Evolutionary conservation across 306 rosid species (phyloP).

Genomic region (Glycine latifolia): DNA sequence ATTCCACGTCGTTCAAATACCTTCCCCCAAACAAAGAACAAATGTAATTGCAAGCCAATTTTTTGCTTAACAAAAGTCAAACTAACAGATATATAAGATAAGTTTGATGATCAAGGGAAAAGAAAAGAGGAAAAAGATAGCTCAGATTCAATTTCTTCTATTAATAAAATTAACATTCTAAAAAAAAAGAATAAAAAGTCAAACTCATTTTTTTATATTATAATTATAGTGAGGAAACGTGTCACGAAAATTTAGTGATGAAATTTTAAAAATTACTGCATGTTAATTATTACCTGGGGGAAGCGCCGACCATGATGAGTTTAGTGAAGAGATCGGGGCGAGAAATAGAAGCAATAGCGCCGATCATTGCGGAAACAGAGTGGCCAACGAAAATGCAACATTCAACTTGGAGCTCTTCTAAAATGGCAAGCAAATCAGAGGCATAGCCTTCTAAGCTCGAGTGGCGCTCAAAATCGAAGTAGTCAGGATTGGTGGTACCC

Average conservation of each 20-base stretch:
- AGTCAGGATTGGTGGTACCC: slow-evolving; percentile 87
- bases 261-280: too few relatives aligned
- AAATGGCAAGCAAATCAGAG: slow-evolving; percentile 70
- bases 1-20: slow-evolving; percentile 77
- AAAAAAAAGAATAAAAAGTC: too few relatives aligned
- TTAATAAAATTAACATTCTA: too few relatives aligned
- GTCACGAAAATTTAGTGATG: too few relatives aligned
- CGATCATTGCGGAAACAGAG: slow-evolving; percentile 86
- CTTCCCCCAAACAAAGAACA: slow-evolving; percentile 34
- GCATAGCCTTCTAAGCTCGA: slow-evolving; percentile 74
- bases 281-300: slow-evolving; percentile 66
- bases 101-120: too few relatives aligned
- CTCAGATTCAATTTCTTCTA: too few relatives aligned
- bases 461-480: slow-evolving; percentile 79
- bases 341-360: slow-evolving; percentile 67
- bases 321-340: slow-evolving; percentile 79
- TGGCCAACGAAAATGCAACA: slow-evolving; percentile 82
- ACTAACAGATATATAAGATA: not conserved
- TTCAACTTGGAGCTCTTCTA: slow-evolving; percentile 60
- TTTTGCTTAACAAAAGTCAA: not conserved
- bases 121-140: too few relatives aligned
- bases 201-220: too few relatives aligned
- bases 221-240: too few relatives aligned
- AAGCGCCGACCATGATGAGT: slow-evolving; percentile 64
- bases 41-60: not conserved